Base-by-base conservation (phyloP, 1,284 basidiomycete genomes). In the Stygiomarasmius scandens region DNA sequence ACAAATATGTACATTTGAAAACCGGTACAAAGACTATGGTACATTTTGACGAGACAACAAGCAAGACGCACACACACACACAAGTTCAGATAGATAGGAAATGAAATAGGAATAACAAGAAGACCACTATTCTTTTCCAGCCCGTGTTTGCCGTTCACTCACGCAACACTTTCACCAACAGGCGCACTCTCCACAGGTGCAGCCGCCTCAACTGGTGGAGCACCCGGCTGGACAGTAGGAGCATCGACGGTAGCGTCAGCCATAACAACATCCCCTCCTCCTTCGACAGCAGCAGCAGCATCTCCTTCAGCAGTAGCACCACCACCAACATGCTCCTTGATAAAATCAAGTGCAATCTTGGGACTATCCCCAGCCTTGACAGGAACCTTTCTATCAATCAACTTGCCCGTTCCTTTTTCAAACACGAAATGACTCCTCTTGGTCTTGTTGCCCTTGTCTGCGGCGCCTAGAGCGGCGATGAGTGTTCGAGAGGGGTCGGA, bases 361-460 rank as follows among this genome's bases (percentile, higher is more conserved):
- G 68, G 64, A 59, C 68, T 92, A 52, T 95, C 90, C 0, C 70
- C 86, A 1, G 94, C 90, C 67, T 93, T 92, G 54, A 96, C 93
- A 1, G 92, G 90, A 6, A 92, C 77, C 66, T 86, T 86, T 74
- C 86, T 90, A 29, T 95, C 89, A 14, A 95, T 72, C 41, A 96
- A 78, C 70, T 92, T 92, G 1, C 93, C 95, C 29, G 29, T 32
- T 11, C 91, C 92, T 71, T 92, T 90, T 63, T 85, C 91, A 64
- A 96, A 95, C 62, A 96, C 84, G 72, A 96, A 96, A 71, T 96
- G 93, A 61, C 90, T 93, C 19, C 94, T 84, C 72, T 91, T 90
- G 46, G 92, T 93, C 76, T 86, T 92, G 38, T 8, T 41, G 47
- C 88, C 90, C 2, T 87, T 89, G 48, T 86, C 85, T 2, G 84